These are phyloP conservation scores for Apophysomyces sp. DNA, from an alignment of 371 early-diverging fungal species.

Conservation along the genomic window DNA sequence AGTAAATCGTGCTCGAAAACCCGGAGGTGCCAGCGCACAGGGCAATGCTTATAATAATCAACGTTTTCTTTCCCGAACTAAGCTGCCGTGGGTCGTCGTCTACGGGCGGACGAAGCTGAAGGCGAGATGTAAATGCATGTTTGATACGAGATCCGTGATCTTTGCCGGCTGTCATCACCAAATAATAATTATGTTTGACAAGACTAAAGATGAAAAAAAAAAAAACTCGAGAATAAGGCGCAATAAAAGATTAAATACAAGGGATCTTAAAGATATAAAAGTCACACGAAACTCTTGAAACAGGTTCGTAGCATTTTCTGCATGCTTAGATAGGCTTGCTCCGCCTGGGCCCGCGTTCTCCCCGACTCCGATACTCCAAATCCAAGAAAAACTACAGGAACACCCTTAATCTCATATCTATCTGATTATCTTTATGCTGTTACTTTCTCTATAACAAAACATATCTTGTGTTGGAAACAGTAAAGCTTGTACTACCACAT, in stretches of 20 bases:
- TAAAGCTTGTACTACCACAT: no score
- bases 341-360: neutral
- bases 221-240: neutral
- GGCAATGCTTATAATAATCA: constrained; percentile 18
- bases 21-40: constrained; percentile 25
- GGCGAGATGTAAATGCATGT: neutral
- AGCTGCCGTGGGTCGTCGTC: constrained; percentile 27
- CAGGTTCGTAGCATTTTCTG: neutral
- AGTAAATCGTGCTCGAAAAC: neutral
- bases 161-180: neutral
- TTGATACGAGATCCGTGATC: neutral
- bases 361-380: neutral
- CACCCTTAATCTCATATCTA: neutral
- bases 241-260: neutral
- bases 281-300: neutral
- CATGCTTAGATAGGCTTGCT: neutral
- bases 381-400: neutral
- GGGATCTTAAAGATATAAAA: neutral
- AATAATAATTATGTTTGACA: neutral
- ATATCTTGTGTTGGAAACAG: no score
- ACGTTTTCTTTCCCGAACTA: constrained; percentile 7
- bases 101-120: constrained; percentile 20
- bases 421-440: neutral
- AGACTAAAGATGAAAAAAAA: neutral
- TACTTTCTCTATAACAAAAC: neutral